Conservation (phyloP, 352 stramenopile species). For the Phytophthora rubi region DNA sequence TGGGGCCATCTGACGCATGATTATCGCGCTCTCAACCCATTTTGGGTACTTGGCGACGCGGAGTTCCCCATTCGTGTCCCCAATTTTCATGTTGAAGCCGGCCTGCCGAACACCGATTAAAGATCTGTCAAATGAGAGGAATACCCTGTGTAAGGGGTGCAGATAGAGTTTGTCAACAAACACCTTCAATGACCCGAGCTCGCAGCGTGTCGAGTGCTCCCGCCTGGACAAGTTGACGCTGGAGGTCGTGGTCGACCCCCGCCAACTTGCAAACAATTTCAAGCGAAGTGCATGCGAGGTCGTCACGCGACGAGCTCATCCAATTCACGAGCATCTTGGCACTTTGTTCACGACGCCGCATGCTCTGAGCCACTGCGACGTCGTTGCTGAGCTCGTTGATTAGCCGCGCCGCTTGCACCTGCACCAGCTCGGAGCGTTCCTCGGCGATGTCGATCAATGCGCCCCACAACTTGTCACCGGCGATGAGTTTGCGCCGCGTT, state of each 20-base stretch:
- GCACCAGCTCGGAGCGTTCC: slow-evolving; percentile 38
- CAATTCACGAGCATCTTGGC: slow-evolving; percentile 50
- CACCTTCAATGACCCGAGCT: slow-evolving; percentile 40
- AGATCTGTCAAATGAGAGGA: no score
- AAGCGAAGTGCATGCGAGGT: slow-evolving; percentile 44
- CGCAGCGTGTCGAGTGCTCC: slow-evolving; percentile 55
- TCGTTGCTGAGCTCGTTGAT: slow-evolving; percentile 55
- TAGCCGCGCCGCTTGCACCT: slow-evolving; percentile 55
- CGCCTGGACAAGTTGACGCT: slow-evolving; percentile 42
- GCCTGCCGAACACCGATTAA: no score
- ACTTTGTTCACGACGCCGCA: slow-evolving; percentile 35
- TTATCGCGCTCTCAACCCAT: no score
- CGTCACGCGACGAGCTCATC: slow-evolving; percentile 42
- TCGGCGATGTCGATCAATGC: slow-evolving; percentile 36
- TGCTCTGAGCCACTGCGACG: slow-evolving; percentile 6
- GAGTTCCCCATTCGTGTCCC: no score
- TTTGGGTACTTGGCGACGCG: no score
- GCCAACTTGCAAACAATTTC: slow-evolving; percentile 57
- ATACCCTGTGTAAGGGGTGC: no score
- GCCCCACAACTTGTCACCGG: slow-evolving; percentile 59
- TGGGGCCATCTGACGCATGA: no score
- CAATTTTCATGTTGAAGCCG: no score
- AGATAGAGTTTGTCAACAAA: no score
- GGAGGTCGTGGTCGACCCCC: slow-evolving; percentile 34
- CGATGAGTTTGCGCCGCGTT: slow-evolving; percentile 59